Conservation (phyloP, 2,329 filamentous ascomycete genomes). For the Stachybotrys chartarum region DNA sequence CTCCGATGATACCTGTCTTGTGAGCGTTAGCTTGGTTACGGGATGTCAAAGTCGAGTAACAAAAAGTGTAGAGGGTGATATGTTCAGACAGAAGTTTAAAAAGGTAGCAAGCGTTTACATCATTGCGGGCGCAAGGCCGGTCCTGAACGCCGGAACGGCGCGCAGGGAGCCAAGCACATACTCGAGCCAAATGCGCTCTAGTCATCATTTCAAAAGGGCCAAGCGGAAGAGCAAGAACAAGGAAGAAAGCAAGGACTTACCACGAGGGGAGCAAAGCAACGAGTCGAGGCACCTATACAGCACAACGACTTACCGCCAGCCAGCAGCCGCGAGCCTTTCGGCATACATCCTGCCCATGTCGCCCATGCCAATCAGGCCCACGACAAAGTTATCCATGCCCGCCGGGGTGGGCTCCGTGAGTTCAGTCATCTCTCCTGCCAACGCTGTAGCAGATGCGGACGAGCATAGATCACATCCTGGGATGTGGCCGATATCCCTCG, state of each 20-base stretch:
- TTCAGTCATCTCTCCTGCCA: not conserved
- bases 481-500: not conserved
- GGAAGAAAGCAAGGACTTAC: slow-evolving; percentile 13
- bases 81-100: slow-evolving; percentile 72
- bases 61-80: slow-evolving; percentile 5
- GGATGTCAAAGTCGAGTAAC: not conserved
- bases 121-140: slow-evolving; percentile 68
- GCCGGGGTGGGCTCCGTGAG: slow-evolving; percentile 19
- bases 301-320: slow-evolving; percentile 70
- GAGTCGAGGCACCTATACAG: not conserved
- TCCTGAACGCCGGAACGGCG: slow-evolving; percentile 69
- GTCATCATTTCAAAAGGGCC: slow-evolving; percentile 71
- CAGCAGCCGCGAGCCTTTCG: slow-evolving; percentile 76
- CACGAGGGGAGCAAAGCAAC: slow-evolving; percentile 2
- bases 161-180: slow-evolving; percentile 59
- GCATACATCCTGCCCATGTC: slow-evolving; percentile 99
- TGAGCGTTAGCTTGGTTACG: not conserved
- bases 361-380: slow-evolving; percentile 97
- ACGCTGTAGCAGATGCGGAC: not conserved
- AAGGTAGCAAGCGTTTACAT: slow-evolving; percentile 99
- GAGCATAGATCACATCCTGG: not conserved
- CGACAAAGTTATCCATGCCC: slow-evolving; percentile 61
- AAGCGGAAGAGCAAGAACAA: not conserved
- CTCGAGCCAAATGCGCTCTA: slow-evolving; percentile 99
- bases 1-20: not conserved